Base-by-base conservation (phyloP, 2,329 filamentous ascomycete genomes). In the Neofusicoccum ribis region DNA sequence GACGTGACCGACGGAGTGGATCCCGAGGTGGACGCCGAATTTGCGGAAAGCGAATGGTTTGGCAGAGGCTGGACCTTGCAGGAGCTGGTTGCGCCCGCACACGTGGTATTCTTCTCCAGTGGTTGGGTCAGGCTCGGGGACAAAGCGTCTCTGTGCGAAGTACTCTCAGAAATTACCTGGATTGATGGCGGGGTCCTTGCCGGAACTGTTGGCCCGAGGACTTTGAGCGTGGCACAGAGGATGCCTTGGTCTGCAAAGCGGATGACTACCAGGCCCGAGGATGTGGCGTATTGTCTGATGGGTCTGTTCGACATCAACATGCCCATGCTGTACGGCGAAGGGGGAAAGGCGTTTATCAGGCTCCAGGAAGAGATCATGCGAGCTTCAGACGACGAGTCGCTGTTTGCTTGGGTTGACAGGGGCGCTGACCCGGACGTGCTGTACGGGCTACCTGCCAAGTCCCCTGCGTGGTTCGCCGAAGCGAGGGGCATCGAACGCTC, bases 291-390 rank as follows among this genome's bases (percentile, higher is more conserved):
- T 46, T 64, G 31, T n/a, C 43, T 67, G 17, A 34, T 67, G 49
- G 66, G 66, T 3, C 34, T 67, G 1, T 66, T 67, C 27, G 37
- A 64, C 36, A 41, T 66, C n/a, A 49, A 66, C 39, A 67, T 67
- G 56, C 56, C 64, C 2, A 36, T 67, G 31, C 1, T 67, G 1
- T 68, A 68, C 46, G 65, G 66, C 23, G 66, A 68, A 11, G 60
- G 65, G 7, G 12, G 49, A 11, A 68, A 66, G 31, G 64, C 66
- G 8, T 68, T 68, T 41, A 31, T 65, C 14, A 14, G 65, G 46
- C 44, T 68, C 8, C 66, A 67, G 31, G 51, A 67, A 54, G 44
- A 68, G 36, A 67, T 68, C 37, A 39, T 39, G 37, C 6, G 8
- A 2, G 37, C 6, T 11, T 36, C 44, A 11, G 54, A 67, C 34